Evolutionary conservation across 805 yeast species (phyloP).

Genomic region (Yarrowia osloensis): DNA sequence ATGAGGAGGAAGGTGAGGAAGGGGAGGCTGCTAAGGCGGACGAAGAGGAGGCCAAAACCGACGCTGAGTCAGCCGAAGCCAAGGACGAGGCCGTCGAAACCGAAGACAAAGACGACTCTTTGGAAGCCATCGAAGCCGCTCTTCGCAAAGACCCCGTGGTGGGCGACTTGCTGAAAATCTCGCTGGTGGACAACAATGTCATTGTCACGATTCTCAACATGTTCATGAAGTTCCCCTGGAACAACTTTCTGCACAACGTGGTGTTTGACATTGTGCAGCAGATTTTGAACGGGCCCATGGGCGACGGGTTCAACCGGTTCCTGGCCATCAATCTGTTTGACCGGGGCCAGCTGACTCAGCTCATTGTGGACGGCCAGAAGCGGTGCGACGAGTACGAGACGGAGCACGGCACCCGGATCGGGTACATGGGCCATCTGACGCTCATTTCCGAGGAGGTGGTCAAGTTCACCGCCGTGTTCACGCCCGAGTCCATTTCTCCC

Average conservation of each 20-base stretch:
- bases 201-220: conserved; percentile 66
- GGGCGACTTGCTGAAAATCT: conserved; percentile 85
- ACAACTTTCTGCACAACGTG: conserved; percentile 94
- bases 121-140: conserved; percentile 44
- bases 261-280: conserved; percentile 97
- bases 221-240: conserved; percentile 92
- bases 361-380: conserved; percentile 63
- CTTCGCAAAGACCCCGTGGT: conserved; percentile 65
- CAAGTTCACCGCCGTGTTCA: conserved; percentile 67
- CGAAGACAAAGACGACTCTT: conserved; percentile 36
- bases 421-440: conserved; percentile 96
- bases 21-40: conserved; percentile 1
- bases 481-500: conserved; percentile 56
- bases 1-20: background rate
- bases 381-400: conserved; percentile 62
- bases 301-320: conserved; percentile 80
- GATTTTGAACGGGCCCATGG: conserved; percentile 82
- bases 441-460: conserved; percentile 94
- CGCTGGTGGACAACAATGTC: conserved; percentile 72
- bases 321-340: conserved; percentile 71
- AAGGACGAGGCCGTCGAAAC: background rate
- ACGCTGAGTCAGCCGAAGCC: background rate
- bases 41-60: background rate
- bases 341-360: conserved; percentile 57
- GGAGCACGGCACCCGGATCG: conserved; percentile 66